These are phyloP conservation scores for Daphne laureola DNA, from an alignment of 441 rosid genomes.

Conservation along the genomic window DNA sequence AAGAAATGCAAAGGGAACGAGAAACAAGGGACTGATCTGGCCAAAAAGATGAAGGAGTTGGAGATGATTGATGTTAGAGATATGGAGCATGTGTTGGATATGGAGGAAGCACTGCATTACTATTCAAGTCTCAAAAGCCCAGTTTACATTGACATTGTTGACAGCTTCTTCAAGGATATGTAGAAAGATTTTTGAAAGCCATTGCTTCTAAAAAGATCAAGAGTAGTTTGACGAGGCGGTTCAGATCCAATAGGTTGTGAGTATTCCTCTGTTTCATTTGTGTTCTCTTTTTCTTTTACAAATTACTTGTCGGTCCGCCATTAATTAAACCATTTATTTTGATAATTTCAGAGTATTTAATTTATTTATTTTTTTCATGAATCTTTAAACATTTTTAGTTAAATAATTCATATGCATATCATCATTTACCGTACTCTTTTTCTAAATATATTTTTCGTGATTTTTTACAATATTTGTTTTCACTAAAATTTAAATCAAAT, in stretches of 20 bases:
- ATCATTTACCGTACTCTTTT: too few species aligned
- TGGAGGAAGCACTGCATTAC: slow-evolving; percentile 90
- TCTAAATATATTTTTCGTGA: too few species aligned
- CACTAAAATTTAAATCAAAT: too few species aligned
- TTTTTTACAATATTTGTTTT: too few species aligned
- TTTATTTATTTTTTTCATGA: too few species aligned
- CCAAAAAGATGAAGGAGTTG: slow-evolving; percentile 64
- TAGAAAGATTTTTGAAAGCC: slow-evolving; percentile 56
- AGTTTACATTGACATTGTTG: slow-evolving; percentile 66
- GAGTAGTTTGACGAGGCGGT: slow-evolving; percentile 30
- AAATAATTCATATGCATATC: too few species aligned
- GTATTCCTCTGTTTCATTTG: slow-evolving; percentile 1
- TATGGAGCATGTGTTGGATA: slow-evolving; percentile 72
- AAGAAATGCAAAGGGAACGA: slow-evolving; percentile 17
- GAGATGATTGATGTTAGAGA: slow-evolving; percentile 65
- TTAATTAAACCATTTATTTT: too few species aligned
- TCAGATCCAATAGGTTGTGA: slow-evolving; percentile 42
- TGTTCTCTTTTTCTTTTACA: slow-evolving; percentile 1
- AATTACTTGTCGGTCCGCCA: too few species aligned
- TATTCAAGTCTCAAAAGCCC: slow-evolving; percentile 82
- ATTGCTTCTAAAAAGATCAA: slow-evolving; percentile 25
- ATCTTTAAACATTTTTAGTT: too few species aligned
- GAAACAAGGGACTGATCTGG: slow-evolving; percentile 31
- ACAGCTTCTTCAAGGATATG: slow-evolving; percentile 66
- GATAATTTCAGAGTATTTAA: too few species aligned